Conservation (phyloP, 768 basidiomycete species). For the Tephrocybe sp. region DNA sequence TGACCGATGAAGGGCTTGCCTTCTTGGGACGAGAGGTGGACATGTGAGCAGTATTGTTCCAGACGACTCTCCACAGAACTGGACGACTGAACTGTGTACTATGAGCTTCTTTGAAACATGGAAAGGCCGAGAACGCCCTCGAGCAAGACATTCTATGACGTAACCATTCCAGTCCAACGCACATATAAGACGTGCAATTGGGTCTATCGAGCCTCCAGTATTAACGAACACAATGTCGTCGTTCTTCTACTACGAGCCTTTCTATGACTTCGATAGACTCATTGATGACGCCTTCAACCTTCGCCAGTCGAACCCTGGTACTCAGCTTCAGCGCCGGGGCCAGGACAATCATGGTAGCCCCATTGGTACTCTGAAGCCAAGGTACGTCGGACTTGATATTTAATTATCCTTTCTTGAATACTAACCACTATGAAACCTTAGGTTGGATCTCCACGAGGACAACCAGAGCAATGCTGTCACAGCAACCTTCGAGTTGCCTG, state of each 20-base stretch:
- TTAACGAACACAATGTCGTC: not conserved
- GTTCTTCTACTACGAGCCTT: constrained; percentile 6
- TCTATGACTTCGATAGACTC: constrained; percentile 43
- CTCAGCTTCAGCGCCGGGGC: constrained; percentile 13
- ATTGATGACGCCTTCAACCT: constrained; percentile 38
- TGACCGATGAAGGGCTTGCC: too few species aligned
- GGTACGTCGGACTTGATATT: constrained; percentile 7
- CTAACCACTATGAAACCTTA: constrained; percentile 2
- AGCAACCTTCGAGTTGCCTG: constrained; percentile 57
- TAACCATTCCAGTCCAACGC: too few species aligned
- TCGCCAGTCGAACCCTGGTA: constrained; percentile 5
- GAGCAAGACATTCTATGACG: too few species aligned
- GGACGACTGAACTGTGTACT: too few species aligned
- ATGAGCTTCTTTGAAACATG: too few species aligned
- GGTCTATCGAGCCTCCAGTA: too few species aligned
- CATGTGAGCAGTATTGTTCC: too few species aligned
- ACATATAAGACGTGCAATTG: too few species aligned
- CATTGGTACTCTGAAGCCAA: constrained; percentile 20
- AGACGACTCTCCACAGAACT: too few species aligned
- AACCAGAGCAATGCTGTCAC: constrained; percentile 40
- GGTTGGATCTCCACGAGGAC: constrained; percentile 52
- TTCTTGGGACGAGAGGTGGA: too few species aligned
- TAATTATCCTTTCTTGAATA: not conserved
- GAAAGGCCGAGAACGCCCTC: too few species aligned
- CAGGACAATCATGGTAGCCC: constrained; percentile 6